Percentiles rank a stretch among this genome's conserved stretches.
These are phyloP conservation scores for Wickerhamomyces subpelliculosus DNA, from an alignment of 805 yeast genomes.

Conservation along the genomic window DNA sequence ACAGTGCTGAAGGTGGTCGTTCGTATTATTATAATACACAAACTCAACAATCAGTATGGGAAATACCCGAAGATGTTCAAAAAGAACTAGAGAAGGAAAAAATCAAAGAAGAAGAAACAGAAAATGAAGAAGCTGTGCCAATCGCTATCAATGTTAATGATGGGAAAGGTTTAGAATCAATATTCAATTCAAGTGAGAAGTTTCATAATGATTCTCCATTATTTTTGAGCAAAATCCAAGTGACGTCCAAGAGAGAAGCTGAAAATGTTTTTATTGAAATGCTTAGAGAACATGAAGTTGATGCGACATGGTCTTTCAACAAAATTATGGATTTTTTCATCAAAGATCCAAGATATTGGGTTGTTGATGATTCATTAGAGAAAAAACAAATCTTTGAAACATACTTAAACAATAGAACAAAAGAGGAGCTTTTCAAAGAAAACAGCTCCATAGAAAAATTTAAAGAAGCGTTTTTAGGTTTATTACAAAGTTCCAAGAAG, in stretches of 20 bases:
- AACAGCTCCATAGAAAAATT: conserved; percentile 48
- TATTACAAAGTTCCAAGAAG: conserved; percentile 36
- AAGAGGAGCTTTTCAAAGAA: conserved; percentile 46
- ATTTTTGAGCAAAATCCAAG: conserved; percentile 18
- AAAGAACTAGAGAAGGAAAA: conserved; percentile 8
- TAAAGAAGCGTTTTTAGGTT: conserved; percentile 42
- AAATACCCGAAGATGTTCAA: conserved; percentile 50
- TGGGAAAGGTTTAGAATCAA: conserved; percentile 3
- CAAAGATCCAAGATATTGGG: conserved; percentile 61
- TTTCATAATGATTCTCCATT: conserved; percentile 22
- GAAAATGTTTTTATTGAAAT: conserved; percentile 42
- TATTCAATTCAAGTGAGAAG: conserved; percentile 10
- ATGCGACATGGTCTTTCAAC: conserved; percentile 70
- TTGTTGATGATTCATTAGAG: conserved; percentile 49
- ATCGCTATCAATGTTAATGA: not conserved
- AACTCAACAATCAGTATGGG: conserved; percentile 75
- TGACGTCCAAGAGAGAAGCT: conserved; percentile 27
- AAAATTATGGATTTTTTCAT: conserved; percentile 54
- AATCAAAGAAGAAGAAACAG: conserved; percentile 3
- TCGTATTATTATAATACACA: conserved; percentile 62
- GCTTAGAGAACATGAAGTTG: conserved; percentile 51
- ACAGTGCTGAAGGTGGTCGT: conserved; percentile 46
- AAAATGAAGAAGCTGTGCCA: conserved; percentile 3
- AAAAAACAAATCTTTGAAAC: conserved; percentile 61
- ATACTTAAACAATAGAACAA: conserved; percentile 44